Percentiles rank a stretch among this genome's conserved stretches.
These are phyloP conservation scores for Saxophila tyrrhenica DNA, from an alignment of 495 filamentous ascomycete species.

Conservation along the genomic window DNA sequence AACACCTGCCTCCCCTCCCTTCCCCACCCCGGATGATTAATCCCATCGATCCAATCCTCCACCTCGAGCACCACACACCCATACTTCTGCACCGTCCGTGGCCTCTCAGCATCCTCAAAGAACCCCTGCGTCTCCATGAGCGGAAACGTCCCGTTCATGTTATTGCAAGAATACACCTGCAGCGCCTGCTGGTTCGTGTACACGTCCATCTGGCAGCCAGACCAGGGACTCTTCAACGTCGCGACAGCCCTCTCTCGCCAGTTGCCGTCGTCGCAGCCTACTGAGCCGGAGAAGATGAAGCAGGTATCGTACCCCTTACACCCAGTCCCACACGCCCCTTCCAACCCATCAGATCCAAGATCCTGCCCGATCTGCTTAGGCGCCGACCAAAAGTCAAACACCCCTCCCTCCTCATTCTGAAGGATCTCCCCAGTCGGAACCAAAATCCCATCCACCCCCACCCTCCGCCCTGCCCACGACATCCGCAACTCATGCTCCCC, in stretches of 20 bases:
- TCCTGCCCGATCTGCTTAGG: conserved; percentile 65
- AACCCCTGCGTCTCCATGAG: conserved; percentile 31
- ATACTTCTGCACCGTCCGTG: conserved; percentile 39
- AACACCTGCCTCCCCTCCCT: not conserved
- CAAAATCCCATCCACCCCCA: conserved; percentile 63
- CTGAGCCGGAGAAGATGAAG: conserved; percentile 25
- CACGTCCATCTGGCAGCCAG: conserved; percentile 62
- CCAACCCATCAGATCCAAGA: conserved; percentile 41
- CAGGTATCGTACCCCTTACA: conserved; percentile 61
- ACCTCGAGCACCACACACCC: conserved; percentile 48
- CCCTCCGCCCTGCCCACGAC: conserved; percentile 56
- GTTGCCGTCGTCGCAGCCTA: conserved; percentile 29
- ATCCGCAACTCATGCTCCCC: conserved; percentile 60
- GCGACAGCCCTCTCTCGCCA: conserved; percentile 51
- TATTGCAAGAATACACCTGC: conserved; percentile 67
- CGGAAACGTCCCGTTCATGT: conserved; percentile 47
- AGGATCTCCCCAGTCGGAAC: conserved; percentile 71
- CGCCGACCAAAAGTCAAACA: conserved; percentile 61
- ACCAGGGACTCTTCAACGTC: conserved; percentile 49
- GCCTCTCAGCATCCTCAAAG: conserved; percentile 16
- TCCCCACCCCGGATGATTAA: not conserved
- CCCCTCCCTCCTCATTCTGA: conserved; percentile 39
- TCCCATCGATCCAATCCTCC: conserved; percentile 24
- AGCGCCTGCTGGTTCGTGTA: conserved; percentile 65
- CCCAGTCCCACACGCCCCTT: conserved; percentile 42